phyloP scores from a whole-genome alignment of 192 early-diverging fungal genomes.

The Dispira parvispora region DNA sequence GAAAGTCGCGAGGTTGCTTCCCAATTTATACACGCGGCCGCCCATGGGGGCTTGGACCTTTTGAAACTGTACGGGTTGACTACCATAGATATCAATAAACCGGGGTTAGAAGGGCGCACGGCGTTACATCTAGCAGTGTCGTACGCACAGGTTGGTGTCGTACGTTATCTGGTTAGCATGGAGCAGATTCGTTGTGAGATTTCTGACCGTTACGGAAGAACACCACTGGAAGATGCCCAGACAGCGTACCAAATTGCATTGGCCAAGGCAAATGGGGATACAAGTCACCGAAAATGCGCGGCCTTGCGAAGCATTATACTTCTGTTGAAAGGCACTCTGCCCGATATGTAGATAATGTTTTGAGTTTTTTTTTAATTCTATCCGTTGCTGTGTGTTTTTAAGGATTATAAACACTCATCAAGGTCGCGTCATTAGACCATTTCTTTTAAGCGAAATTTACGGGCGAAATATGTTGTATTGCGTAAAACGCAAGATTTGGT shows the following conservation, averaged over 20 bases:
- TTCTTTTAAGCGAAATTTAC: too few relatives aligned
- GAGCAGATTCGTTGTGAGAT: conserved; percentile 25
- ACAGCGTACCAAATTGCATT: background rate
- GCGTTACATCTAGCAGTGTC: conserved; percentile 42
- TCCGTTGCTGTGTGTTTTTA: too few relatives aligned
- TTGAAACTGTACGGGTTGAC: conserved; percentile 34
- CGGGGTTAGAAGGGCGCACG: conserved; percentile 42
- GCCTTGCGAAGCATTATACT: too few relatives aligned
- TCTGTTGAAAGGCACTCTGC: too few relatives aligned
- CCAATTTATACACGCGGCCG: conserved; percentile 28
- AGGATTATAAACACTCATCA: too few relatives aligned
- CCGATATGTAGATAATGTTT: too few relatives aligned
- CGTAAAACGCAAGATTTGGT: too few relatives aligned
- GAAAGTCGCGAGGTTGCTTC: conserved; percentile 52
- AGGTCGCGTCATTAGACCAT: too few relatives aligned
- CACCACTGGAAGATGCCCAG: conserved; percentile 33
- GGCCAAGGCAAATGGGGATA: too few relatives aligned
- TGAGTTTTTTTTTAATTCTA: too few relatives aligned
- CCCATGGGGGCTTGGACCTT: conserved; percentile 27
- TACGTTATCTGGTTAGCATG: conserved; percentile 27
- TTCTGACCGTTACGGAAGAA: conserved; percentile 36
- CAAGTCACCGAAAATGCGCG: too few relatives aligned
- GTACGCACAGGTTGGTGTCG: conserved; percentile 22
- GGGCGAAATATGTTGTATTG: too few relatives aligned
- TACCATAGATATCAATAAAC: conserved; percentile 49